Conservation (phyloP, 306 rosid species). For the Comarum palustre region DNA sequence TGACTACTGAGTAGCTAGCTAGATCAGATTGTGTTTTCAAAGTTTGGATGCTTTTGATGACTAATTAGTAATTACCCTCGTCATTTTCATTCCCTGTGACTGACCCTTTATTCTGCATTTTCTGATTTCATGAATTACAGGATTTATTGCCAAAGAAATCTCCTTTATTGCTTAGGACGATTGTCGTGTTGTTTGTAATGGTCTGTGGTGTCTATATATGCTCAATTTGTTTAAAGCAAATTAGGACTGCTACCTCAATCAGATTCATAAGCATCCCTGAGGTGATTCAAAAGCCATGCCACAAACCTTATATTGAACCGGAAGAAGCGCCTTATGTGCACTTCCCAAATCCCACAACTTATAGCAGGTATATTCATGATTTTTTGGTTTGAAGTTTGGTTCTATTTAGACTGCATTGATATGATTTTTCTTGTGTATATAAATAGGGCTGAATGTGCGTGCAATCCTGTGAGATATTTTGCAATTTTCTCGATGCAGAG, state of each 20-base stretch:
- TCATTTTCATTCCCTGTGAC: neutral
- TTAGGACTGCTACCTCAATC: conserved; percentile 46
- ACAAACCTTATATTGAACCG: conserved; percentile 62
- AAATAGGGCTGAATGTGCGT: conserved; percentile 77
- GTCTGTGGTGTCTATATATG: conserved; percentile 88
- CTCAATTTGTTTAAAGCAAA: conserved; percentile 81
- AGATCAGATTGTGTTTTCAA: conserved; percentile 17
- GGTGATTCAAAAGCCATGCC: conserved; percentile 59
- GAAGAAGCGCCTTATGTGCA: conserved; percentile 72
- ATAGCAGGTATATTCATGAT: conserved; percentile 60
- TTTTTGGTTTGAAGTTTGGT: conserved; percentile 23
- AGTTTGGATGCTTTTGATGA: conserved; percentile 21
- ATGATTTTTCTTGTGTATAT: conserved; percentile 19
- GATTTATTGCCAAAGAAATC: conserved; percentile 69
- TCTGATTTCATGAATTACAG: conserved; percentile 40
- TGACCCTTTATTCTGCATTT: conserved; percentile 19
- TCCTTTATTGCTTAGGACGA: conserved; percentile 72
- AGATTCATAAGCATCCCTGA: conserved; percentile 47
- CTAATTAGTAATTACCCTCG: conserved; percentile 22
- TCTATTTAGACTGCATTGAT: conserved; percentile 30
- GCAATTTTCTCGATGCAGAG: conserved; percentile 95
- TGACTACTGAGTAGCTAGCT: conserved; percentile 16
- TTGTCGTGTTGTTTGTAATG: conserved; percentile 71
- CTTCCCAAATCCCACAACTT: conserved; percentile 76
- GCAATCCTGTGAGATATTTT: conserved; percentile 83